A percentile compares a stretch with the other conserved stretches of the same genome.
Evolutionary conservation across 2,329 filamentous ascomycete species (phyloP).

Genomic region (Fusarium dimerum): DNA sequence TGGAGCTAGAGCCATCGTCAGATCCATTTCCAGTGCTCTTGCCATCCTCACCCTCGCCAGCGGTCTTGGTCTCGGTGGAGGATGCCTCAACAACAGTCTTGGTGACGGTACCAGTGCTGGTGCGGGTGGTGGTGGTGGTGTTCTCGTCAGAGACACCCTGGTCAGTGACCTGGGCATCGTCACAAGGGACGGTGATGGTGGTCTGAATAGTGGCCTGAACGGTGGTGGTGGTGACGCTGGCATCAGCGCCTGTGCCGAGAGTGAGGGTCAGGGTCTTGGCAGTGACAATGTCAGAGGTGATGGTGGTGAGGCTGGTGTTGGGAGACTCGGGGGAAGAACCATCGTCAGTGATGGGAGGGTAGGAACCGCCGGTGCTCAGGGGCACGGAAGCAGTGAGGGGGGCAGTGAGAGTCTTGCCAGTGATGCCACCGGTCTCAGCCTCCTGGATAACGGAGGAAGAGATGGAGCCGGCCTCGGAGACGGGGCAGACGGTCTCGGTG

Average conservation of each 20-base stretch:
- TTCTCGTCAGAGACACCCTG: constrained; percentile 24
- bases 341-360: constrained; percentile 16
- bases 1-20: constrained; percentile 1
- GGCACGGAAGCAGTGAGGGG: constrained; percentile 20
- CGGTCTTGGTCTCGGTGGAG: constrained; percentile 21
- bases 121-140: constrained; percentile 42
- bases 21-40: constrained; percentile 11
- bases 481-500: constrained; percentile 48
- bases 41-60: constrained; percentile 20
- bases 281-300: constrained; percentile 32
- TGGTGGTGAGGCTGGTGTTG: constrained; percentile 20
- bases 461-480: constrained; percentile 42
- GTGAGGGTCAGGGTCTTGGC: constrained; percentile 39
- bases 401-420: constrained; percentile 34
- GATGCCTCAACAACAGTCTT: constrained; percentile 34
- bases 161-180: constrained; percentile 14
- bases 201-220: constrained; percentile 44
- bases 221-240: constrained; percentile 42
- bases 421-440: constrained; percentile 38
- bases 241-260: constrained; percentile 33
- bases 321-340: constrained; percentile 7
- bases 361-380: constrained; percentile 40
- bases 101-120: constrained; percentile 38
- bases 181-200: constrained; percentile 36
- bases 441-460: constrained; percentile 40